Evolutionary conservation across 2,329 filamentous ascomycete genomes (phyloP), one percentile per base, ranked within the genome.

Genomic region (Penicillium griseofulvum): DNA sequence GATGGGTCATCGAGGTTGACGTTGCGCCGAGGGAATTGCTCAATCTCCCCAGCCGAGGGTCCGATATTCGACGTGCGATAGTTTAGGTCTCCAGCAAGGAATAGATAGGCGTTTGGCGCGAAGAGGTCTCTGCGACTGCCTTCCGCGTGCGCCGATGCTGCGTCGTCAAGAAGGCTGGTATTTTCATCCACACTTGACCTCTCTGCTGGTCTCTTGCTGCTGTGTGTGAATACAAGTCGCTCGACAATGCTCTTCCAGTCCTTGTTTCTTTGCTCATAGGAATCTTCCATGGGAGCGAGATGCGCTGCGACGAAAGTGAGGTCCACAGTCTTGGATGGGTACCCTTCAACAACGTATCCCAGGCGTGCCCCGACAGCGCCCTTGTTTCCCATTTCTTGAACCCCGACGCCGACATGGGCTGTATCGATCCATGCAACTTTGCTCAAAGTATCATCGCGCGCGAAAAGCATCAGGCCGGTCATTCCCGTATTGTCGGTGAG

Each of bases 361-460:
- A 94, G 74, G 33, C 91, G 82, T 57, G 93, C 80, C 0, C 88
- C 94, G 0, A 96, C 88, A 4, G 91, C 93, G 29, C 93, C 94
- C 75, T 99, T 99, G 74, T 97, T 97, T 16, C 91, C 94, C 88
- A 96, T 94, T 47, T 93, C 88, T 55, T 86, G 87, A 1, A 91
- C 73, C 0, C 94, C 94, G 46, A 97, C 88, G 0, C 94, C 92
- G 2, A 91, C 87, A 50, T 89, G 89, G 2, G 88, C 90, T n/a
- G 84, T 86, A 61, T 90, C 83, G n/a, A 94, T 77, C 65, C 83
- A 79, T 50, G 78, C 76, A 49, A 97, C 78, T 24, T 81, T 79
- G 9, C 80, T 73, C 0, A 82, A 79, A 39, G 83, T 66, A 41
- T 80, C 76, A 3, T 87, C 80, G 54, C 85, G 85, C 19, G 87